Conservation (phyloP, 768 basidiomycete genomes). For the Termitomyces sp. region DNA sequence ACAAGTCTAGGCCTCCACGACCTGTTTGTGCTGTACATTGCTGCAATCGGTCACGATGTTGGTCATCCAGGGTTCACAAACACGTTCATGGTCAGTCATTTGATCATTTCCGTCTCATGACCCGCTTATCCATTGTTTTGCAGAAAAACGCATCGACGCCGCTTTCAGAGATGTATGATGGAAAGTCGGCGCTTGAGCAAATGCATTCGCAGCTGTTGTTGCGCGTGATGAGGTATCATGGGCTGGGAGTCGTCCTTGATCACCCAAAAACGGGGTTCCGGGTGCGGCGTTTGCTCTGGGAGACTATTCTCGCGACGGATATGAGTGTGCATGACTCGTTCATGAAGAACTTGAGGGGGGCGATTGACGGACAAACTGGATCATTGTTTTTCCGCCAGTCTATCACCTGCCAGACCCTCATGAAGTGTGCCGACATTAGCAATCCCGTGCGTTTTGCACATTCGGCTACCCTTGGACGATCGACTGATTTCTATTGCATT, state of each 20-base stretch:
- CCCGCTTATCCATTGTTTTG: conserved; percentile 11
- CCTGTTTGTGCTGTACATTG: conserved; percentile 81
- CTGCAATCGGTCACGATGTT: conserved; percentile 96
- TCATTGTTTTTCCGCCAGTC: conserved; percentile 53
- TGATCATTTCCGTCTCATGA: neutral
- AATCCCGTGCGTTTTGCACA: conserved; percentile 77
- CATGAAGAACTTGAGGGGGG: conserved; percentile 61
- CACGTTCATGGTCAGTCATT: conserved; percentile 78
- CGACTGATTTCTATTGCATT: conserved; percentile 6
- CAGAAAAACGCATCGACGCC: conserved; percentile 95
- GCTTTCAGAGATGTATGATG: conserved; percentile 83
- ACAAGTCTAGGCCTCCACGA: conserved; percentile 63
- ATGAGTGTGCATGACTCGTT: conserved; percentile 90
- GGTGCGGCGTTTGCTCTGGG: conserved; percentile 74
- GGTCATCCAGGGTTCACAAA: conserved; percentile 96
- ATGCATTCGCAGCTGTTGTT: conserved; percentile 87
- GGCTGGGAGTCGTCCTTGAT: conserved; percentile 68
- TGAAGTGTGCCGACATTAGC: conserved; percentile 98
- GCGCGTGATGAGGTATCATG: conserved; percentile 77
- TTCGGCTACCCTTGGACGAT: neutral
- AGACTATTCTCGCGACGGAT: conserved; percentile 89
- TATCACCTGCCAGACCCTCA: conserved; percentile 82
- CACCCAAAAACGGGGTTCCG: conserved; percentile 42
- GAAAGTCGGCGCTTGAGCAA: conserved; percentile 87
- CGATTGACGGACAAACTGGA: conserved; percentile 42